These are phyloP conservation scores for Dipteronia sinensis DNA, from an alignment of 345 rosid genomes.

Conservation along the genomic window DNA sequence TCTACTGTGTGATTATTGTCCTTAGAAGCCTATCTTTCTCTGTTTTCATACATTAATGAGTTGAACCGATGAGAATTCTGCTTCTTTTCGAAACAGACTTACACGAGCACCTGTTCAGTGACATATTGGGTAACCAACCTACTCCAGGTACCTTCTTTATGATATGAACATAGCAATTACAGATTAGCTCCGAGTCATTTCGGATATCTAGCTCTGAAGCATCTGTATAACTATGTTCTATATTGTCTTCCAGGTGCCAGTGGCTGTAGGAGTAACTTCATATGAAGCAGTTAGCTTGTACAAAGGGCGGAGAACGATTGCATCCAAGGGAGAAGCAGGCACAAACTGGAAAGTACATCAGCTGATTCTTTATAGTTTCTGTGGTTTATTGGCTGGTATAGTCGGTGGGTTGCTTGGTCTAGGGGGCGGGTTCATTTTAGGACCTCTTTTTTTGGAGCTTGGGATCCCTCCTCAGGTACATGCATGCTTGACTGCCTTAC, in stretches of 20 bases:
- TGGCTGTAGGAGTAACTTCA: conserved; percentile 39
- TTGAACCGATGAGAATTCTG: conserved; percentile 13
- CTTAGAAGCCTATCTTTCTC: not conserved
- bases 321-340: conserved; percentile 43
- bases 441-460: conserved; percentile 50
- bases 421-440: conserved; percentile 52
- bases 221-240: not conserved
- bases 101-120: conserved; percentile 40
- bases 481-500: too few relatives aligned
- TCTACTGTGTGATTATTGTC: not conserved
- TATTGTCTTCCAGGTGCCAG: conserved; percentile 36
- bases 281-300: conserved; percentile 44
- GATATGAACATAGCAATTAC: not conserved
- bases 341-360: conserved; percentile 33
- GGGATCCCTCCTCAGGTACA: conserved; percentile 59
- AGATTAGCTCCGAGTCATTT: not conserved
- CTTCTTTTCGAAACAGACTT: conserved; percentile 30
- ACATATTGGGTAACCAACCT: conserved; percentile 43
- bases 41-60: not conserved
- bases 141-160: conserved; percentile 36
- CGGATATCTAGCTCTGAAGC: not conserved
- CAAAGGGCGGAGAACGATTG: conserved; percentile 39
- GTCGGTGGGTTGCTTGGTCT: conserved; percentile 56
- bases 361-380: conserved; percentile 34
- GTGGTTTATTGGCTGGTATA: conserved; percentile 43